Percentiles rank a stretch among this genome's conserved stretches.
phyloP scores from a whole-genome alignment of 305 asterid species.

The Fraxinus velutina region DNA sequence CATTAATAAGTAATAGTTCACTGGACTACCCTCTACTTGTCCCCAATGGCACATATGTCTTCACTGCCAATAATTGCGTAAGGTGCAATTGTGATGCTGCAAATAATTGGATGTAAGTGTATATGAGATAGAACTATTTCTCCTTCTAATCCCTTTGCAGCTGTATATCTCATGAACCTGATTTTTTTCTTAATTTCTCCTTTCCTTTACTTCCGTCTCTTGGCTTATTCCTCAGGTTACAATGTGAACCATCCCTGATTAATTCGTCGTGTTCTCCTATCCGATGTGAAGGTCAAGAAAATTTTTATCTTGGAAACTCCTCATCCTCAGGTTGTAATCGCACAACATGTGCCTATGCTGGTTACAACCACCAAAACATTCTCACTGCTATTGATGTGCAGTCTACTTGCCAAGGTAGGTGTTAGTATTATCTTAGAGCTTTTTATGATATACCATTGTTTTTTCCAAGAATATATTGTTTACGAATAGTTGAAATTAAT shows the following conservation, averaged over 20 bases:
- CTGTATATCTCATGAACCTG: not conserved
- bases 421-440: not conserved
- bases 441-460: not conserved
- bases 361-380: conserved; percentile 43
- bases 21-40: conserved; percentile 68
- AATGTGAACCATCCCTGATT: conserved; percentile 45
- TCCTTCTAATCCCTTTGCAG: not conserved
- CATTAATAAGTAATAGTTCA: conserved; percentile 36
- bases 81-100: conserved; percentile 65
- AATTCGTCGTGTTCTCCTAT: conserved; percentile 47
- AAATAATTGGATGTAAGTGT: conserved; percentile 57
- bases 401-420: conserved; percentile 67
- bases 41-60: conserved; percentile 48
- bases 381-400: conserved; percentile 27
- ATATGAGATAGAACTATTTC: not conserved
- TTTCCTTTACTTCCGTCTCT: not conserved
- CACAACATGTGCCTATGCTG: conserved; percentile 60
- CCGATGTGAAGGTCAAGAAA: conserved; percentile 43
- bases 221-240: conserved; percentile 44
- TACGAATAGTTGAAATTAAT: not conserved
- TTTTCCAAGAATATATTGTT: not conserved
- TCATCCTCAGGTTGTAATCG: conserved; percentile 43
- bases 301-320: conserved; percentile 44
- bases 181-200: not conserved
- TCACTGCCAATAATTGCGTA: conserved; percentile 69